Evolutionary conservation across 129 eudicot genomes (phyloP).

Genomic region (Chrysanthemum lavandulifolium): DNA sequence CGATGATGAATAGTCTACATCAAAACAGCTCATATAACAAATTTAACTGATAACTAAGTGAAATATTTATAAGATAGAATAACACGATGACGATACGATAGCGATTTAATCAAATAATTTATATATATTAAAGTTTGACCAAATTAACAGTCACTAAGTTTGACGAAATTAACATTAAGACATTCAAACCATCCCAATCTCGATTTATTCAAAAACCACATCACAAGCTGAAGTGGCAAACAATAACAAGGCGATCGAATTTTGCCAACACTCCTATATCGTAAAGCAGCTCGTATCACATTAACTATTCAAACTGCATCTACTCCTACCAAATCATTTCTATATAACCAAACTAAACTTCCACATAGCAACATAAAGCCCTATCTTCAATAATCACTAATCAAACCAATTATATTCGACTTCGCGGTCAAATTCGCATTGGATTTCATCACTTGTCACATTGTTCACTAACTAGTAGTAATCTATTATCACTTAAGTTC

Average conservation of each 20-base stretch:
- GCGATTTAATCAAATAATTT: too few relatives aligned
- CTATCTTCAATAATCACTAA: constrained; percentile 1
- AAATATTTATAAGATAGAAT: too few relatives aligned
- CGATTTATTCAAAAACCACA: background rate
- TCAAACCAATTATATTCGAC: background rate
- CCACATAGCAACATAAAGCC: background rate
- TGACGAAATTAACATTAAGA: too few relatives aligned
- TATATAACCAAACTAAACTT: too few relatives aligned
- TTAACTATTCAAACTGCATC: background rate
- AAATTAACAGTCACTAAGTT: background rate
- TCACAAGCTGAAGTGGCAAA: background rate
- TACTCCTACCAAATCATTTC: background rate
- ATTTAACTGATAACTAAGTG: too few relatives aligned
- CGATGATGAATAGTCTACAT: too few relatives aligned
- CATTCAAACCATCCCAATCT: background rate
- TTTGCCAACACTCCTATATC: background rate
- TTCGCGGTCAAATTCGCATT: constrained; percentile 16
- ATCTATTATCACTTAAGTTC: too few relatives aligned
- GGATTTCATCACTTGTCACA: background rate
- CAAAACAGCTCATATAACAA: too few relatives aligned
- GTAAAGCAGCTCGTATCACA: constrained; percentile 19
- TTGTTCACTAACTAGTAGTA: too few relatives aligned
- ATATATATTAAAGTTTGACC: too few relatives aligned
- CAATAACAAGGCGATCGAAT: background rate
- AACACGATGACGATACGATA: too few relatives aligned